These are phyloP conservation scores for Jatropha multifida DNA, from an alignment of 441 rosid genomes.

Conservation along the genomic window DNA sequence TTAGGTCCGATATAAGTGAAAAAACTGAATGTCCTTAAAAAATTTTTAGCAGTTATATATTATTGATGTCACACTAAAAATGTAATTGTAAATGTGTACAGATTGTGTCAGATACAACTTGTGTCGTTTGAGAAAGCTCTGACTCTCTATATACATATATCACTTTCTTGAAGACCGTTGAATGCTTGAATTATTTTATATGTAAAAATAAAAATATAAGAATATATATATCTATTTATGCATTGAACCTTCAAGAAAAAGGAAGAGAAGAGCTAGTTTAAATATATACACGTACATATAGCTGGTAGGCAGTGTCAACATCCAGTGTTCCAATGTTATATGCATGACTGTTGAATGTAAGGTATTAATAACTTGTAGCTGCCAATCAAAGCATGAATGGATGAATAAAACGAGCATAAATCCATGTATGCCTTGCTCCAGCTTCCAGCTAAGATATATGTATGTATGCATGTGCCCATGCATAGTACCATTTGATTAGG, in stretches of 20 bases:
- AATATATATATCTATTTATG: not conserved
- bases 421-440: not conserved
- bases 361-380: no score
- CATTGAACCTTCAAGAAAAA: slow-evolving; percentile 28
- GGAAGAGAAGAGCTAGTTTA: slow-evolving; percentile 16
- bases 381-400: not conserved
- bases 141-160: not conserved
- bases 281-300: no score
- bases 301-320: slow-evolving; percentile 10
- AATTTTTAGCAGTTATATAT: no score
- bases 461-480: no score
- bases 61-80: no score
- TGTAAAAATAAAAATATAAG: not conserved
- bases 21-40: no score
- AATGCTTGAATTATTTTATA: not conserved
- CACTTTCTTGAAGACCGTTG: slow-evolving; percentile 24
- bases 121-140: no score
- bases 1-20: no score
- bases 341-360: no score
- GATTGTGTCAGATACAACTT: no score
- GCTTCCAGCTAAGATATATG: not conserved
- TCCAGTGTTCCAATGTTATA: not conserved
- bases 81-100: no score
- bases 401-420: not conserved
- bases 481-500: not conserved